Evolutionary conservation across 2,329 filamentous ascomycete genomes (phyloP).

Genomic region (Sporothrix sp.): DNA sequence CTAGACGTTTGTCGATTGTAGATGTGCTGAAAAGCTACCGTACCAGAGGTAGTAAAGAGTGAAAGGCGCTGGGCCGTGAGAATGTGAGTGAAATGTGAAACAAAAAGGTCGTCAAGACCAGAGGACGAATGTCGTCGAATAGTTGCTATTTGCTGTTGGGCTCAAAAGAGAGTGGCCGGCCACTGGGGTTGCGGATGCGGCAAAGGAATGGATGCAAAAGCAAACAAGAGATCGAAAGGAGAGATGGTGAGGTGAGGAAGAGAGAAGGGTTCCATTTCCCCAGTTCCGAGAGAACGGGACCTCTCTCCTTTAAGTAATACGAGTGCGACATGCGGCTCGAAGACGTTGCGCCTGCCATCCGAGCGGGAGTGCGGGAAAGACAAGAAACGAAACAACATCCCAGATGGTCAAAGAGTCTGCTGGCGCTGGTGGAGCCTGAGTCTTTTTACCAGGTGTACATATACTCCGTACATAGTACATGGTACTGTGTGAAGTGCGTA

Average conservation of each 20-base stretch:
- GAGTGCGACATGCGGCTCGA: no score
- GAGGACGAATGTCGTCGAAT: neutral
- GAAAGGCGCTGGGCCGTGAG: constrained; percentile 6
- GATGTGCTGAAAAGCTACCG: constrained; percentile 4
- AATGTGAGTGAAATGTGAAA: neutral
- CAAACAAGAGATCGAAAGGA: neutral
- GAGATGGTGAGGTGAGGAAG: constrained; percentile 4
- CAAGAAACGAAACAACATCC: no score
- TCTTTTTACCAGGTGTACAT: no score
- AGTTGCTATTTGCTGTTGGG: constrained; percentile 1
- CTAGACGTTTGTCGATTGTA: no score
- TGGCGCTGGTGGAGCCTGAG: no score
- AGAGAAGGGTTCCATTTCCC: constrained; percentile 2
- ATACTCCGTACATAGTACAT: no score
- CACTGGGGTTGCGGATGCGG: constrained; percentile 2
- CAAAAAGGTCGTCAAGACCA: neutral
- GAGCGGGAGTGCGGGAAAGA: neutral
- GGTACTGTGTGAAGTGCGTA: no score
- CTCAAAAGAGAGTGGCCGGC: constrained; percentile 11
- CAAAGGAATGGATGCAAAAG: neutral
- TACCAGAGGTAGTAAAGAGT: constrained; percentile 5
- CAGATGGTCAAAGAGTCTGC: no score
- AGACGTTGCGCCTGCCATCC: neutral
- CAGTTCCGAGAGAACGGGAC: neutral
- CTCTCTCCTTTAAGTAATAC: neutral